These are phyloP conservation scores for Ascochyta fabae DNA, from an alignment of 2,329 filamentous ascomycete genomes.

Conservation along the genomic window DNA sequence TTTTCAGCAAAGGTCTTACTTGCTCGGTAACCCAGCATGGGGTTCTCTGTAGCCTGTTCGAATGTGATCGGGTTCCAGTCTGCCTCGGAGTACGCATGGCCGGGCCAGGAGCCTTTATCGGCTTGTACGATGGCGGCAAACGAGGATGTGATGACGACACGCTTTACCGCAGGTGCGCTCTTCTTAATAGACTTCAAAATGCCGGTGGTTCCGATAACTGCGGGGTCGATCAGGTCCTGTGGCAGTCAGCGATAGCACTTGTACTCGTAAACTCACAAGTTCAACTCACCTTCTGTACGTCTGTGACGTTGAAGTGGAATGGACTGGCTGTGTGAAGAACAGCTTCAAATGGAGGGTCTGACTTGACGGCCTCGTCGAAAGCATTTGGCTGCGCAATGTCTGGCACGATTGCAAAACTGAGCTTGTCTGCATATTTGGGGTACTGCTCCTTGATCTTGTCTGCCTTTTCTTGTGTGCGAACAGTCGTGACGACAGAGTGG, in stretches of 20 bases:
- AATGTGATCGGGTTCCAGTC: conserved; percentile 66
- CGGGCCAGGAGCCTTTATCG: conserved; percentile 58
- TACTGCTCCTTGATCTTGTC: conserved; percentile 65
- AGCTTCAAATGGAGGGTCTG: conserved; percentile 70
- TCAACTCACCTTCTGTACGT: conserved; percentile 66
- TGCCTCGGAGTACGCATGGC: conserved; percentile 59
- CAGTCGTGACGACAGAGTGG: conserved; percentile 68
- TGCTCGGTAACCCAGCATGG: conserved; percentile 55
- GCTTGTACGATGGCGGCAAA: conserved; percentile 70
- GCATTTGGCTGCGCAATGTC: conserved; percentile 74
- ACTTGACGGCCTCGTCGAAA: conserved; percentile 68
- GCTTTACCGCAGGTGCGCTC: conserved; percentile 69
- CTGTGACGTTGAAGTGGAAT: conserved; percentile 75
- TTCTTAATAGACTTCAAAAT: conserved; percentile 68
- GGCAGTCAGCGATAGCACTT: conserved; percentile 18
- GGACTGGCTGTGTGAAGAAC: conserved; percentile 63
- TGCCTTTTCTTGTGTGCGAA: conserved; percentile 67
- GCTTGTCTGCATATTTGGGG: conserved; percentile 55
- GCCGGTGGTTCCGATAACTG: conserved; percentile 68
- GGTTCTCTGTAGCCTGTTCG: conserved; percentile 56
- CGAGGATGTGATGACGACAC: conserved; percentile 73
- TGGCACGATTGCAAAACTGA: conserved; percentile 71
- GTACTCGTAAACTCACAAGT: not conserved
- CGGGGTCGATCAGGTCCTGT: conserved; percentile 63
- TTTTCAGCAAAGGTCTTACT: conserved; percentile 69